Conservation (phyloP, 176 grass and related monocot species). For the Triticum aestivum region IWGSC_CS_RefSeq_v2.1 NC_057795.1:603370389-603370888, state of each 20-base stretch:
- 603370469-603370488: background rate
- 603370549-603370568: background rate
- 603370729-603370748: background rate
- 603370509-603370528: background rate
- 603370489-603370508: background rate
- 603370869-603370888: constrained; percentile 33
- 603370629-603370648: no score
- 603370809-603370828: background rate
- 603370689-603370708: background rate
- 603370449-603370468: no score
- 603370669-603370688: background rate
- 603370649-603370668: background rate
- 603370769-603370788: background rate
- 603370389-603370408: constrained; percentile 22
- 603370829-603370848: background rate
- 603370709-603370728: background rate
- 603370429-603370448: background rate
- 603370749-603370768: background rate
- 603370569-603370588: no score
- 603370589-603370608: background rate
- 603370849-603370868: constrained; percentile 17
- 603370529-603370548: background rate
- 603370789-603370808: background rate
- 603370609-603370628: background rate
- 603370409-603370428: constrained; percentile 4